phyloP scores from a whole-genome alignment of 73 alveolate genomes.

The Paramecium primaurelia region DNA sequence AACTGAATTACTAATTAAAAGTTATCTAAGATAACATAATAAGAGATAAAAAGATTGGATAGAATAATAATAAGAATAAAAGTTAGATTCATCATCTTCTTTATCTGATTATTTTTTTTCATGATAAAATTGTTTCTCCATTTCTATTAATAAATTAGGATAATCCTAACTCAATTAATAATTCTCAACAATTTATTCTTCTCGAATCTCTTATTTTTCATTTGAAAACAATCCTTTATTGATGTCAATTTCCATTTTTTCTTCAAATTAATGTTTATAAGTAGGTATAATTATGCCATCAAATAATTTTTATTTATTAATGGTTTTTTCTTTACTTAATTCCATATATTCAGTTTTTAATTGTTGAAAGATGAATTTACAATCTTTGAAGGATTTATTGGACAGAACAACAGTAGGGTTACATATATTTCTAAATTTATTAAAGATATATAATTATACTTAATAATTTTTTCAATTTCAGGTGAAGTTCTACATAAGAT shows the following conservation, averaged over 20 bases:
- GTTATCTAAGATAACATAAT: slow-evolving; percentile 32
- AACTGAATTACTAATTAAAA: neutral
- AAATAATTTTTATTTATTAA: neutral
- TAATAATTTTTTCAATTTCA: neutral
- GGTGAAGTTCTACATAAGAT: neutral
- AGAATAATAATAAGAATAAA: neutral
- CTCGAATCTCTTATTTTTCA: neutral
- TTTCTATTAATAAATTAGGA: neutral
- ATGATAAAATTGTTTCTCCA: neutral
- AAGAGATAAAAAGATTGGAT: neutral
- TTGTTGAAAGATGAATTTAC: neutral
- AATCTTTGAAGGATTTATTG: neutral
- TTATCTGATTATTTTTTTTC: neutral
- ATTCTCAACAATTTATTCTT: neutral
- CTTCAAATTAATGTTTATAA: neutral
- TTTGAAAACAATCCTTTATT: neutral
- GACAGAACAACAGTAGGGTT: slow-evolving; percentile 20
- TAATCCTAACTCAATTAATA: neutral
- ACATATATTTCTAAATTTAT: neutral
- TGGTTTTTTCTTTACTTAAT: neutral
- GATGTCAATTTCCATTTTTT: neutral
- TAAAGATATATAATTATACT: neutral
- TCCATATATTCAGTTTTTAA: slow-evolving; percentile 44
- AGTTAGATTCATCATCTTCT: neutral
- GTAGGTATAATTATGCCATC: neutral